Evolutionary conservation across 192 early-diverging fungal species (phyloP), one percentile per base, ranked within the genome.

Genomic region (Backusella parvicylindrica): DNA sequence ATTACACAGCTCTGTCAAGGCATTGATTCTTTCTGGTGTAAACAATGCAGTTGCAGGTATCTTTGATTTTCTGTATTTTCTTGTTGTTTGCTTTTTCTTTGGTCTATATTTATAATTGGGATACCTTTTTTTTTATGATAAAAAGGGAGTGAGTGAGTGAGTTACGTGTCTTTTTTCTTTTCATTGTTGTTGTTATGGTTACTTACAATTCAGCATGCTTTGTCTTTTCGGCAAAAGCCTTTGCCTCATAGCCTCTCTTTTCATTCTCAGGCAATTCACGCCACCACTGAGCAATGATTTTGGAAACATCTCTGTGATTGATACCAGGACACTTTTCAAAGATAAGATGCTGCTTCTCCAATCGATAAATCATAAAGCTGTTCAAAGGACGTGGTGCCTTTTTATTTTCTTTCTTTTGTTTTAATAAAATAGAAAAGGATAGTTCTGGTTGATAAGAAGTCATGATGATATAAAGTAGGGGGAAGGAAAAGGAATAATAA

Each of bases 291-390:
- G 84, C 88, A 63, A 88, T 86, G 41, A 91, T 88, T 38, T 85
- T 82, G 30, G 87, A 90, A 23, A 91, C 84, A 35, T 88, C 85
- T 53, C 86, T 88, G 79, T 89, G 89, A 71, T 89, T 89, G 21
- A 80, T 80, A 16, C 74, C 81, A n/a, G 85, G 83, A 67, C 84
- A 81, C 16, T 85, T 64, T 9, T 74, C 76, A 63, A 89, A 79
- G 33, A 91, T 83, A 66, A 85, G 81, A 21, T 85, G 82, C 70
- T 88, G 82, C 68, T 91, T 84, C 33, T 88, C 83, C 38, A 84
- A 77, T 33, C 91, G 86, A 75, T 87, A 92, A 9, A 83, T 78
- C 85, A 92, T 87, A 70, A 92, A 92, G 63, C 88, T 90, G 70
- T 92, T 92, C 64, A 85, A 84, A 32, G 91, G 91, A n/a, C 89